Conservation (phyloP, 768 basidiomycete genomes). For the Pleurotus eryngii region DNA sequence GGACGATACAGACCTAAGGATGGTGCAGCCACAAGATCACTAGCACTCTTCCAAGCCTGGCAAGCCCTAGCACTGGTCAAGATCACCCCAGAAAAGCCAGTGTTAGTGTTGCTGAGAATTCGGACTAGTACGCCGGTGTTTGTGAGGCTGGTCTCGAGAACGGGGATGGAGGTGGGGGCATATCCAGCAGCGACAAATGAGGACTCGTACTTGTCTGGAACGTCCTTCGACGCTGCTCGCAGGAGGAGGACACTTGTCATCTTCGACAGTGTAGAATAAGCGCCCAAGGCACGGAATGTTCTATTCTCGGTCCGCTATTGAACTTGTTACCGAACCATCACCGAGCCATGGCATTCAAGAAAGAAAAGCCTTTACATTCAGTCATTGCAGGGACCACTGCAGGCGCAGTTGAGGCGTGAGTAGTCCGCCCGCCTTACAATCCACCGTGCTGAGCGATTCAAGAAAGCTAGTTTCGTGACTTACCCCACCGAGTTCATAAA, state of each 20-base stretch:
- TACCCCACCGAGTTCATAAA: conserved; percentile 93
- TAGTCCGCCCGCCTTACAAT: conserved; percentile 8
- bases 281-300: not conserved
- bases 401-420: conserved; percentile 90
- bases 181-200: conserved; percentile 48
- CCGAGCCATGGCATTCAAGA: conserved; percentile 44
- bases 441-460: conserved; percentile 28
- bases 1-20: conserved; percentile 7
- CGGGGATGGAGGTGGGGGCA: conserved; percentile 56
- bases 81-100: conserved; percentile 54
- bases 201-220: conserved; percentile 57
- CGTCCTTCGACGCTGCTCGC: conserved; percentile 33
- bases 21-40: conserved; percentile 12
- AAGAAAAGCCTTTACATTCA: conserved; percentile 83
- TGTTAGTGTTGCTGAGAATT: conserved; percentile 38
- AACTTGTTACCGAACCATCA: not conserved
- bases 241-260: conserved; percentile 43
- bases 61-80: conserved; percentile 77
- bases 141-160: conserved; percentile 62
- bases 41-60: conserved; percentile 61
- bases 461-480: conserved; percentile 66
- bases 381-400: conserved; percentile 89
- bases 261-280: conserved; percentile 7
- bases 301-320: not conserved
- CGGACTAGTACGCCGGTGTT: conserved; percentile 44